Conservation (phyloP, 768 basidiomycete genomes). For the Suillus placidus region DNA sequence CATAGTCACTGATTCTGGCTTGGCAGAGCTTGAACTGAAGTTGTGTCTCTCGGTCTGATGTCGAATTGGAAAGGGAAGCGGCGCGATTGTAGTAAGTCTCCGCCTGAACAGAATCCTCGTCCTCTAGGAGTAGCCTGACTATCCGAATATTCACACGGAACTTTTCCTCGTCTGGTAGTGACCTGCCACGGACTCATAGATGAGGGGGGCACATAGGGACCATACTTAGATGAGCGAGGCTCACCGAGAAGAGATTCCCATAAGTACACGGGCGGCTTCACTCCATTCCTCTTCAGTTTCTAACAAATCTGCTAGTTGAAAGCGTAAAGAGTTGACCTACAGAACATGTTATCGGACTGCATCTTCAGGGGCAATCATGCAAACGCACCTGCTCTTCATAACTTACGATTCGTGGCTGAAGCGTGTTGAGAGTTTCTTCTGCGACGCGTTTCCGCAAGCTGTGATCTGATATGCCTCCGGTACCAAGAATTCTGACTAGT, state of each 20-base stretch:
- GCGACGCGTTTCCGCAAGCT: conserved; percentile 73
- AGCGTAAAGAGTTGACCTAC: conserved; percentile 81
- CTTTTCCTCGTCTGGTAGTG: conserved; percentile 81
- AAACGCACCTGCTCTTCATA: conserved; percentile 90
- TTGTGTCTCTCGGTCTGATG: conserved; percentile 75
- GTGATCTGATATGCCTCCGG: conserved; percentile 53
- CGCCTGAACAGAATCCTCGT: conserved; percentile 96
- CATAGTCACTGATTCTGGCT: conserved; percentile 92
- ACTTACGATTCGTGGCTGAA: conserved; percentile 82
- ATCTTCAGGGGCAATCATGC: conserved; percentile 4
- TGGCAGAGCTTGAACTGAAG: conserved; percentile 91
- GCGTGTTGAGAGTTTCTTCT: conserved; percentile 67
- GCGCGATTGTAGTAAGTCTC: conserved; percentile 98
- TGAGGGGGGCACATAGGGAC: background rate
- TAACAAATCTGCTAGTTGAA: conserved; percentile 88
- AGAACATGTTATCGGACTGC: conserved; percentile 7
- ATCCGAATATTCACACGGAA: conserved; percentile 91
- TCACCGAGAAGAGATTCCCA: conserved; percentile 84
- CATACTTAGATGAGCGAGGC: conserved; percentile 58
- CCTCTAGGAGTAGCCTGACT: conserved; percentile 90
- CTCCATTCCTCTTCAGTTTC: conserved; percentile 93
- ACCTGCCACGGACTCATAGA: conserved; percentile 37
- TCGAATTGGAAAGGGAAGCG: conserved; percentile 81
- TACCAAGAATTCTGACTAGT: conserved; percentile 69
- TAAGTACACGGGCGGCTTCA: conserved; percentile 88